Conservation (phyloP, 2,329 filamentous ascomycete genomes). For the Corniculantispora saksenae region DNA sequence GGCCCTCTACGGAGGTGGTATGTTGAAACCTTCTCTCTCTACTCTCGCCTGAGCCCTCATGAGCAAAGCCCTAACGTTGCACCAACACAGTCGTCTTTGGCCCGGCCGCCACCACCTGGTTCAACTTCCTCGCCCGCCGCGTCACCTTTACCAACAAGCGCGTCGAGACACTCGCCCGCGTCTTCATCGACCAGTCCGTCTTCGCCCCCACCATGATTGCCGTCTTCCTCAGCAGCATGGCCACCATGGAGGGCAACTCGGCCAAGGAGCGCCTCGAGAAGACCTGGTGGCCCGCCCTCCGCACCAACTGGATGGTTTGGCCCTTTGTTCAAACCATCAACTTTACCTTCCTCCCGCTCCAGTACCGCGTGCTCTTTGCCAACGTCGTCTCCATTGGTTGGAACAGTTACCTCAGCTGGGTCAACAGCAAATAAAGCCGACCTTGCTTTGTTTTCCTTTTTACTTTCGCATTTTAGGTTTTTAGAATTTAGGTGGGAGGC, state of each 20-base stretch:
- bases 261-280: conserved; percentile 67
- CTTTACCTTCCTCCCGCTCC: conserved; percentile 82
- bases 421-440: conserved; percentile 50
- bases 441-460: not conserved
- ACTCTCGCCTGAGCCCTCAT: no score
- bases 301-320: conserved; percentile 87
- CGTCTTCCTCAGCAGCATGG: conserved; percentile 82
- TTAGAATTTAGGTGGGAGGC: not conserved
- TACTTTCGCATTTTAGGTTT: not conserved
- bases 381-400: conserved; percentile 74
- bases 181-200: conserved; percentile 75
- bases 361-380: conserved; percentile 82
- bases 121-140: conserved; percentile 71
- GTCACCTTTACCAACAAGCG: conserved; percentile 66
- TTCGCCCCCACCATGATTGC: conserved; percentile 85
- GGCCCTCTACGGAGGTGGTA: conserved; percentile 77
- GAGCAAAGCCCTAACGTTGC: not conserved
- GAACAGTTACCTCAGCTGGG: conserved; percentile 65
- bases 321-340: conserved; percentile 82
- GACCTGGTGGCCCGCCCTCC: conserved; percentile 71
- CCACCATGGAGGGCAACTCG: conserved; percentile 69
- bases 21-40: conserved; percentile 35
- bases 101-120: conserved; percentile 86
- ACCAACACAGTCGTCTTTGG: conserved; percentile 71
- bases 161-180: conserved; percentile 73